Base-by-base conservation (phyloP, 345 rosid species). In the Citrus australasica region DNA sequence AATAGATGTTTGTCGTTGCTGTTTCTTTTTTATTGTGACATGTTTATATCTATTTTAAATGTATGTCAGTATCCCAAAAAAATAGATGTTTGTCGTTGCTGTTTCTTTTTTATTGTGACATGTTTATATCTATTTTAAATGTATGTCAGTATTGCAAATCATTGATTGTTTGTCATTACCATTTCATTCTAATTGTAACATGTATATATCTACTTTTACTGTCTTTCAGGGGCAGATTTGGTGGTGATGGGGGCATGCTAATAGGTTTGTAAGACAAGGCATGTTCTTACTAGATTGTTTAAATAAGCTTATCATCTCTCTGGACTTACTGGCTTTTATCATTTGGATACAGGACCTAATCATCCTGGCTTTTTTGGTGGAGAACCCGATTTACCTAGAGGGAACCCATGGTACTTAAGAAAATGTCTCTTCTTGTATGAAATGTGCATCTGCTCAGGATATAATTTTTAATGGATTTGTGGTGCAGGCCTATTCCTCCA, bases 401-500 rank as follows among this genome's bases (percentile, higher is more conserved):
- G 83, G 73, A 85, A 78, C 67, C 97, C 88, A 94, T 95, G 85
- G 89, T 56, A 40, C 42, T 67, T 76, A 8, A 35, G 24, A 53
- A 21, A 73, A 78, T 72, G 10, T 76, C 65, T 73, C 71, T 59
- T 38, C 64, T 71, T 33, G 40, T 65, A 21, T 66, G 48, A 66
- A 66, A 66, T 62, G 46, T 42, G 72, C 27, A 5, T 21, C 6
- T 71, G 67, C 35, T 65, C 19, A 14, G 42, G 33, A 46, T 33
- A n/a, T 65, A 62, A 69, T 24, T 65, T 67, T 64, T 22, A 0
- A 10, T 68, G 35, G 33, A 28, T 42, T 17, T 11, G 24, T n/a
- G 25, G 40, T 79, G 81, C 92, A 93, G 99, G 75, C 91, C 91
- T 63, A 80, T 84, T 67, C 98, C 96, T 76, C 98, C 97, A 13